Evolutionary conservation across 306 rosid genomes (phyloP).

Genomic region (Prunus kanzakura): DNA sequence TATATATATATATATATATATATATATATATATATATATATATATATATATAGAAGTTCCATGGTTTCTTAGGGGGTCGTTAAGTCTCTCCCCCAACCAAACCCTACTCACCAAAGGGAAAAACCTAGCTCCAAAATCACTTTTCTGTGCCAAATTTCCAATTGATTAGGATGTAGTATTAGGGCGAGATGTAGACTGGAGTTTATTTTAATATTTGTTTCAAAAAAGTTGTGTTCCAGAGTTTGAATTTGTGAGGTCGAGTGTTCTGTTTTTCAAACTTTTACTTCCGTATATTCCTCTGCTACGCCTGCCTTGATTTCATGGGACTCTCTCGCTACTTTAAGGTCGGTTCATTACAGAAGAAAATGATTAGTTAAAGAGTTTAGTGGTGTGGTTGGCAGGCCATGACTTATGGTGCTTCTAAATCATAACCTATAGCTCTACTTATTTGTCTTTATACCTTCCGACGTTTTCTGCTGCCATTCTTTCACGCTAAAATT

Average conservation of each 20-base stretch:
- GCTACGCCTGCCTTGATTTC: slow-evolving; percentile 27
- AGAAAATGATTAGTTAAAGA: background rate
- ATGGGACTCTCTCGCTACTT: background rate
- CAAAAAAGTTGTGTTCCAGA: background rate
- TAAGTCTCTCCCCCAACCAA: background rate
- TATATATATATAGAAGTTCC: background rate
- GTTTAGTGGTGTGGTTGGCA: slow-evolving; percentile 13
- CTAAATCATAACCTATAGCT: background rate
- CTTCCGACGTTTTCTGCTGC: too few species aligned
- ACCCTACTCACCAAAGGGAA: background rate
- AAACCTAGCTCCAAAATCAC: background rate
- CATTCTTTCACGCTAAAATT: too few species aligned
- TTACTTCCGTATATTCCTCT: background rate
- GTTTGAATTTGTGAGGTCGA: background rate
- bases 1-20: background rate
- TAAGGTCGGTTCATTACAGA: background rate
- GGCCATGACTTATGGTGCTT: slow-evolving; percentile 18
- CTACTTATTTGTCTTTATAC: too few species aligned
- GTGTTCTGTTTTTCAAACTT: background rate
- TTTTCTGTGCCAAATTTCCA: background rate
- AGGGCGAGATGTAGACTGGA: background rate
- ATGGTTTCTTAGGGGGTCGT: background rate
- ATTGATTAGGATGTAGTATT: background rate
- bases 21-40: too few species aligned
- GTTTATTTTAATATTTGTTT: background rate